Base-by-base conservation (phyloP, 345 rosid species). In the Populus pruinosa region DNA sequence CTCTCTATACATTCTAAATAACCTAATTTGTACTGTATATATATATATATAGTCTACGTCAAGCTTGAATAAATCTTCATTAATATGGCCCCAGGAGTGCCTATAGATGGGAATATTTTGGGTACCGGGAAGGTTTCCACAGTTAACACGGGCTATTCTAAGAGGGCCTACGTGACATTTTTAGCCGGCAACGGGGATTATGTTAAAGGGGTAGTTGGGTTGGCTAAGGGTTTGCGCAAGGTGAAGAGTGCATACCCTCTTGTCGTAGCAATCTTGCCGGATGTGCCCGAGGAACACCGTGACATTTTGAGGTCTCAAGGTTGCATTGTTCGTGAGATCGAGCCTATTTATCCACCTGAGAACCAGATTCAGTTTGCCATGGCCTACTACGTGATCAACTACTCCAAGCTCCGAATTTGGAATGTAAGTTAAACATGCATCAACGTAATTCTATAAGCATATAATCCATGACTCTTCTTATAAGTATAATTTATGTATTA, bases 51-150 rank as follows among this genome's bases (percentile, higher is more conserved):
- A n/a, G 17, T 25, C 10, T 55, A 1, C n/a, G 3, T 59, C 25
- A 44, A 9, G 17, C 6, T 25, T 12, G 2, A 36, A 36, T 43
- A 13, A 38, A 35, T 1, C 55, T 39, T 4, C 43, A 1, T 2
- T 25, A 61, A 31, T 1, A 83, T 84, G 94, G 89, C 92, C 27
- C 93, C 93, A 1, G 85, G 72, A 79, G 82, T 84, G 29, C 76
- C 83, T 0, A 71, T 76, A 14, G 82, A 88, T 33, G 76, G 75
- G 8, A 49, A 33, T 33, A 33, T 79, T 68, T 59, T 78, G 0
- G 49, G 82, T 38, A 35, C 83, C 14, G 88, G 81, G 16, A 80
- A 84, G 81, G 83, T 77, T n/a, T 70, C 88, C 27, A 68, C 18
- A 18, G 53, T 76, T 59, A 71, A 67, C 38, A 21, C 44, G 2